Evolutionary conservation across 805 yeast genomes (phyloP), one percentile per base, ranked within the genome.

Genomic region (Barnettozyma salicaria): DNA sequence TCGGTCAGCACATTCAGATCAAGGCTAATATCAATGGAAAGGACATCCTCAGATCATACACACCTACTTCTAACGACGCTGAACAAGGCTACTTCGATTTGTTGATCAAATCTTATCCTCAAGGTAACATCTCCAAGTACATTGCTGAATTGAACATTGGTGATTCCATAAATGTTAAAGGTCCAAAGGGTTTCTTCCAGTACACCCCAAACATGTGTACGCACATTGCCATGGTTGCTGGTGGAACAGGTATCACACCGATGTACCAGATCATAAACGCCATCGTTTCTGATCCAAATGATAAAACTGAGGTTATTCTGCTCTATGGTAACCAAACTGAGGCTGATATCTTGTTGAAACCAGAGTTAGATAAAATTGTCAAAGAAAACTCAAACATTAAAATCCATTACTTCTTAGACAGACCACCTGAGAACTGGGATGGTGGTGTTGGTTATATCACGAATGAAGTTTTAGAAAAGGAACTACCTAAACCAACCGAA

Each of bases 171-270:
- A 76, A 74, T 34, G 81, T 87, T 41, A 74, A 83, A 56, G 96
- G 97, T 20, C 97, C 97, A 51, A 85, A 84, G 64, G 97, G 97
- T 7, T 76, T 76, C 53, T 87, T 84, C 69, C 72, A 78, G 44
- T 89, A 89, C 65, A 68, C 76, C 36, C 87, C 94, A 49, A 85
- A 84, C 63, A 78, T 81, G 78, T 78, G 74, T 40, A 65, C 70
- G 41, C 70, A 73, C 42, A 70, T 89, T 42, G 87, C 82, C 37
- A 89, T 89, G 97, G 78, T 90, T 48, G 95, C 96, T 28, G 97
- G 97, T 49, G 97, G 97, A 55, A 86, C 97, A 26, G 97, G 97
- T 59, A 82, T 88, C 53, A 82, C 96, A 7, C 96, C 96, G 58
- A 88, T 88, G 96, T 86, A 78, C 63, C 96, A 88, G 67, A 80